Evolutionary conservation across 768 basidiomycete species (phyloP), one percentile per base, ranked within the genome.

Genomic region (Hericium alpestre): DNA sequence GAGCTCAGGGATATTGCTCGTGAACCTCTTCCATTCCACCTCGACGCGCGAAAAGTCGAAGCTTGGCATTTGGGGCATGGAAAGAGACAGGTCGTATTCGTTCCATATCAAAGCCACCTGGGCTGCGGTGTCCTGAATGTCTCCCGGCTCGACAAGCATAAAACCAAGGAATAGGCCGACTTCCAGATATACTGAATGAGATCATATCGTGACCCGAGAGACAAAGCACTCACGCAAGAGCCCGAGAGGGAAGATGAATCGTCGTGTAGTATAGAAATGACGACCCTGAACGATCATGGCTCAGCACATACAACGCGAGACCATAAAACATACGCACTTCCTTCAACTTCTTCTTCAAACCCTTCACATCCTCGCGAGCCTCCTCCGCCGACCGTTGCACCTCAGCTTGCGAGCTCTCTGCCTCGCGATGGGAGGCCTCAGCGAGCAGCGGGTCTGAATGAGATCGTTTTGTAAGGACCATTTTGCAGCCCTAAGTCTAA

Each of bases 181-280:
- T 90, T 55, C 20, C 12, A 25, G 51, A 23, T 20, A 38, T 46
- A 27, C 13, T 37, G 51, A 18, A n/a, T 46, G 15, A 15, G 20
- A 20, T 23, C 12, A 55, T 49, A 20, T 11, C 38, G 1, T 12
- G 22, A 48, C 13, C 15, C 48, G 13, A 38, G 50, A 61, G 64
- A 27, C 13, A 32, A 27, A 16, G 41, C 54, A 79, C 83, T 60
- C 58, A 87, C 76, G 61, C 40, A 80, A 54, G n/a, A 91, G 73
- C 32, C 88, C 90, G 3, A 88, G 64, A 5, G 84, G 79, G 65
- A 91, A 90, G n/a, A 88, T 69, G 57, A 87, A 82, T 52, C 80
- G 75, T 22, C 80, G 75, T 22, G 59, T 66, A 37, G 67, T 41
- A 56, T 66, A 71, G 59, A 57, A 58, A 12, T 20, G 56, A 27